phyloP scores from a whole-genome alignment of 352 stramenopile genomes.

The Pythium guiyangense region DNA sequence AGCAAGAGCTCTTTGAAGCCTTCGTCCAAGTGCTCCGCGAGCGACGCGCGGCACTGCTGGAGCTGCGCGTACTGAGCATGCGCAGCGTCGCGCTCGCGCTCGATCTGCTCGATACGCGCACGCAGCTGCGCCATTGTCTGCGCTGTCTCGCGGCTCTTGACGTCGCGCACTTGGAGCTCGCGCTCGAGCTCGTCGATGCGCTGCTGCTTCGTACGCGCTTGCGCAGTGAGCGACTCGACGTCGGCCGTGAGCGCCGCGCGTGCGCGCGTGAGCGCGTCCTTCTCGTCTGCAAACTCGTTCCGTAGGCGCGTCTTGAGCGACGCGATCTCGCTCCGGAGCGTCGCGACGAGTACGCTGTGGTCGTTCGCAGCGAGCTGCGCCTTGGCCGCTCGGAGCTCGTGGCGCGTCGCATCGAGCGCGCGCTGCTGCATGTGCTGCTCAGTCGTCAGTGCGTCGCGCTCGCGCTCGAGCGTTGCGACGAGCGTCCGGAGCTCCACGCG shows the following conservation, averaged over 20 bases:
- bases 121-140: slow-evolving; percentile 34
- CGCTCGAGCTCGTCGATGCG: slow-evolving; percentile 37
- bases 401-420: slow-evolving; percentile 21
- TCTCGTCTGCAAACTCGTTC: slow-evolving; percentile 61
- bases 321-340: slow-evolving; percentile 51
- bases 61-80: slow-evolving; percentile 54
- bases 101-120: slow-evolving; percentile 29
- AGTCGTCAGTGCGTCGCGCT: slow-evolving; percentile 29
- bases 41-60: slow-evolving; percentile 34
- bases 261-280: slow-evolving; percentile 33
- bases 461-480: slow-evolving; percentile 34
- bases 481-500: slow-evolving; percentile 35
- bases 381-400: slow-evolving; percentile 33
- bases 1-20: slow-evolving; percentile 68
- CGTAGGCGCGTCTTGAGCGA: slow-evolving; percentile 57
- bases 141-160: slow-evolving; percentile 29
- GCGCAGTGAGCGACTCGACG: slow-evolving; percentile 26
- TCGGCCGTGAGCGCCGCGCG: slow-evolving; percentile 38
- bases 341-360: slow-evolving; percentile 50
- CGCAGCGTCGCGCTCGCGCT: slow-evolving; percentile 34
- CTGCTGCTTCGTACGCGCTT: slow-evolving; percentile 43
- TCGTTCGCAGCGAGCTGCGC: slow-evolving; percentile 42
- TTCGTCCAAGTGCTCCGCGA: slow-evolving; percentile 57
- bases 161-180: slow-evolving; percentile 27
- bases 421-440: slow-evolving; percentile 20